Conservation (phyloP, 176 grass and related monocot species). For the Cenchrus fungigraminus region DNA sequence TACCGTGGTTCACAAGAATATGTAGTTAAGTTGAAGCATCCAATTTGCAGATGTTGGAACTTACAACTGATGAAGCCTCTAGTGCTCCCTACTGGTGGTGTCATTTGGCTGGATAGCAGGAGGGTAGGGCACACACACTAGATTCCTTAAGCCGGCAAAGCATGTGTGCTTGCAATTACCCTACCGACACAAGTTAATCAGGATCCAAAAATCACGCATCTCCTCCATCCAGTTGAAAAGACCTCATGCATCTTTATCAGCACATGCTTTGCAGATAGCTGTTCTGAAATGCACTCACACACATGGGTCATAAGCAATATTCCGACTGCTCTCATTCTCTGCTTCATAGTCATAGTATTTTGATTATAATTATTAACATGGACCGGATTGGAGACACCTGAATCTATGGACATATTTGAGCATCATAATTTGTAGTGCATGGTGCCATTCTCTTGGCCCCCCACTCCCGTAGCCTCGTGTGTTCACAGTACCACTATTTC, state of each 20-base stretch:
- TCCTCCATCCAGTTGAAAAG: neutral
- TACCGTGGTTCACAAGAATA: slow-evolving; percentile 10
- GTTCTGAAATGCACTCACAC: neutral
- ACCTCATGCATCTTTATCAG: neutral
- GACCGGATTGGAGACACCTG: slow-evolving; percentile 17
- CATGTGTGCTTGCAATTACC: slow-evolving; percentile 24
- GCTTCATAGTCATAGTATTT: slow-evolving; percentile 9
- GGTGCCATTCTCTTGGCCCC: slow-evolving; percentile 11
- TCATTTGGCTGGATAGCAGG: neutral
- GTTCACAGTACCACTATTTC: slow-evolving; percentile 4
- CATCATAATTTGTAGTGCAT: neutral
- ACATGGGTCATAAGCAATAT: neutral
- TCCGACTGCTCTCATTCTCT: neutral
- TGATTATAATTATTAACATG: neutral
- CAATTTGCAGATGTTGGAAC: neutral
- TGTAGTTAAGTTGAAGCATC: neutral
- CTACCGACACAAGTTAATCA: slow-evolving; percentile 6
- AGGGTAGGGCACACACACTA: neutral
- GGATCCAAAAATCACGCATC: slow-evolving; percentile 1
- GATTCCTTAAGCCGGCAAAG: slow-evolving; percentile 13
- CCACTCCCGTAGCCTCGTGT: neutral
- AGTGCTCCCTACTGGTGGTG: neutral
- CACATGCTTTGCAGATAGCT: neutral
- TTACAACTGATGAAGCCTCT: slow-evolving; percentile 23
- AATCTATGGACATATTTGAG: neutral